Evolutionary conservation across 768 basidiomycete species (phyloP).

Genomic region (Pleurotus platypus): DNA sequence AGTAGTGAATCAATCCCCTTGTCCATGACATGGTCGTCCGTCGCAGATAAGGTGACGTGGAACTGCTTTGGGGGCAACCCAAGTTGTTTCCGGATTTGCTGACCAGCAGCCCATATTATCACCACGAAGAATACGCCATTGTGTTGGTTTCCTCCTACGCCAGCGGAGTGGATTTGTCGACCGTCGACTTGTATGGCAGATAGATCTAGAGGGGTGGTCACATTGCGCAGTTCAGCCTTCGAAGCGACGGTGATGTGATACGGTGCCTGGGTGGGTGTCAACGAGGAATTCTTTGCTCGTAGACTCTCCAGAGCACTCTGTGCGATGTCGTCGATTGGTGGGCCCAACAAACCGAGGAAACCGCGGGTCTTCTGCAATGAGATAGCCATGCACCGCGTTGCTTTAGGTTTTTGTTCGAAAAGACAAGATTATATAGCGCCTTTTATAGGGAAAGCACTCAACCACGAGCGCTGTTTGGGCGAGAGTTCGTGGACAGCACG

Average conservation of each 20-base stretch:
- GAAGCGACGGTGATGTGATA: slow-evolving; percentile 40
- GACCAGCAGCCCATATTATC: slow-evolving; percentile 53
- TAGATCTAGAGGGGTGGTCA: slow-evolving; percentile 18
- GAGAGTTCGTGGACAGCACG: too few species aligned
- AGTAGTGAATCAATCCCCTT: slow-evolving; percentile 46
- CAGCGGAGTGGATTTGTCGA: slow-evolving; percentile 30
- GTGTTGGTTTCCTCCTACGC: slow-evolving; percentile 32
- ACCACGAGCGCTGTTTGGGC: too few species aligned
- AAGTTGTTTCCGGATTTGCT: slow-evolving; percentile 43
- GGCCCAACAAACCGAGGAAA: slow-evolving; percentile 3
- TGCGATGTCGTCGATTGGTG: slow-evolving; percentile 6
- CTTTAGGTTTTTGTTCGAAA: too few species aligned
- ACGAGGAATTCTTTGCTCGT: not conserved
- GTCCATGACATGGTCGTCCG: slow-evolving; percentile 40
- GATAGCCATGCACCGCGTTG: not conserved
- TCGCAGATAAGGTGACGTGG: slow-evolving; percentile 44
- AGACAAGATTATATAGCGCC: too few species aligned
- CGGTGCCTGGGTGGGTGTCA: slow-evolving; percentile 5
- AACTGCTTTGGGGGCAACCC: slow-evolving; percentile 52
- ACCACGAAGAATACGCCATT: slow-evolving; percentile 41
- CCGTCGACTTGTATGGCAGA: slow-evolving; percentile 21
- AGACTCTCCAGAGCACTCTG: not conserved
- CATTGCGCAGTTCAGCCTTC: slow-evolving; percentile 32
- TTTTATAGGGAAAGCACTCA: too few species aligned
- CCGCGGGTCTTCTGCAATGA: slow-evolving; percentile 6